Base-by-base conservation (phyloP, 2,329 filamentous ascomycete species). In the Fusarium compactum region DNA sequence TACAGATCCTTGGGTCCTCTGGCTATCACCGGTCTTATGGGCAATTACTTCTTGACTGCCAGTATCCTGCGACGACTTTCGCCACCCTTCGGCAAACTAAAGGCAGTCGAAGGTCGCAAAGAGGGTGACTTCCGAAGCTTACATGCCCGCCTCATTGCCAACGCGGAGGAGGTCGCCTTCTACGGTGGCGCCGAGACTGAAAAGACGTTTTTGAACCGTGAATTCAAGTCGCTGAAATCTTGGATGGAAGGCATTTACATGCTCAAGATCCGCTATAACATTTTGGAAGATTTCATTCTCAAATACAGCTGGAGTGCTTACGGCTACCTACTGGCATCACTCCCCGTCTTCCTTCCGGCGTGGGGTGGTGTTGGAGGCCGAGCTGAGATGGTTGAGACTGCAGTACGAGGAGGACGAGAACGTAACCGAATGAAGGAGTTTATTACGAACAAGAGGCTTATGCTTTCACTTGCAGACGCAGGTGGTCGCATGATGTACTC, bases 231-330 rank as follows among this genome's bases (percentile, higher is more conserved):
- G 48, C 85, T 99, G 29, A 96, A 96, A 80, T 91, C 89, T 69
- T 98, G 95, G 93, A 98, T 99, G 95, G 96, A 99, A 79, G 92
- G 93, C 46, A 98, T 99, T 70, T 99, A 99, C 82, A 95, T 94
- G 80, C 90, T 98, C 71, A 98, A 98, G 81, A 97, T 99, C 71
- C 91, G 94, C 18, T 99, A 99, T 84, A 99, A 98, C 79, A 99
- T 99, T 84, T 89, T 99, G 1, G 96, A 99, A 78, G 96, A 99
- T 79, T 97, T 99, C 76, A 94, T 99, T 51, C 84, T 99, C 64
- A 99, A 99, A 80, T 99, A 99, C 79, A 96, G 94, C 71, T 99
- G 96, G 96, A 98, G 95, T 69, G 96, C 96, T 1, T 97, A 98
- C 77, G 96, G 96, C 38, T 99, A 99, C 76, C 87, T 98, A 38